Evolutionary conservation across 108 stramenopile species (phyloP).

Genomic region (Pinguiococcus pyrenoidosus): DNA sequence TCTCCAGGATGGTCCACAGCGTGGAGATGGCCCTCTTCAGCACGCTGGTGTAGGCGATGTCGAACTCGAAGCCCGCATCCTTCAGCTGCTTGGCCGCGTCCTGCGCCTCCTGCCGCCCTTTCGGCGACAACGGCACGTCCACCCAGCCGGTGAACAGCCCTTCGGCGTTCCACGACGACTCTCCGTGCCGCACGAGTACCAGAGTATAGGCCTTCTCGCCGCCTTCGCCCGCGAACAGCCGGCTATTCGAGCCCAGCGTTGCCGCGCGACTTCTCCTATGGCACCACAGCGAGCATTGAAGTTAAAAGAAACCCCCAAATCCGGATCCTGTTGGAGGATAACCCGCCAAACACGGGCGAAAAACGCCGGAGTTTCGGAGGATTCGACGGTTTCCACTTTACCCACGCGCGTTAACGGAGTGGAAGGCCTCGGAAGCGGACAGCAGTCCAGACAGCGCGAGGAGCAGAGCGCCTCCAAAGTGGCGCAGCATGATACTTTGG

Average conservation of each 20-base stretch:
- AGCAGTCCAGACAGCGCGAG: too few relatives aligned
- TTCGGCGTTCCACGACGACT: constrained; percentile 91
- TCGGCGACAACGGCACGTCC: constrained; percentile 70
- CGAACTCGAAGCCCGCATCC: constrained; percentile 61
- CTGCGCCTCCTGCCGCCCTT: constrained; percentile 66
- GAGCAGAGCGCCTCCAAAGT: too few relatives aligned
- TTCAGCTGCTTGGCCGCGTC: constrained; percentile 63
- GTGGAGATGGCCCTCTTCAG: constrained; percentile 68
- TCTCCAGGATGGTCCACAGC: constrained; percentile 47
- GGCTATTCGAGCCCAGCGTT: background rate
- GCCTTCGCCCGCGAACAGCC: background rate
- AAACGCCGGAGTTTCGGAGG: too few relatives aligned
- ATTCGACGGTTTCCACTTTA: too few relatives aligned
- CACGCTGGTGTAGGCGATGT: constrained; percentile 87
- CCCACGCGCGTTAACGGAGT: too few relatives aligned
- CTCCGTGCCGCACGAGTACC: constrained; percentile 62
- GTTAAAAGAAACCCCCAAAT: too few relatives aligned
- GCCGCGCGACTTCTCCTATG: background rate
- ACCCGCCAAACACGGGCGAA: too few relatives aligned
- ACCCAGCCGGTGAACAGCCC: constrained; percentile 87
- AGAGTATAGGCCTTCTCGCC: background rate
- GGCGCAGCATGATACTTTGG: too few relatives aligned
- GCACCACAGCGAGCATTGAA: background rate
- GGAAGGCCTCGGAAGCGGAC: too few relatives aligned
- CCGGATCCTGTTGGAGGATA: too few relatives aligned